These are phyloP conservation scores for Fusarium sp. DNA, from an alignment of 2,329 filamentous ascomycete species.

Conservation along the genomic window DNA sequence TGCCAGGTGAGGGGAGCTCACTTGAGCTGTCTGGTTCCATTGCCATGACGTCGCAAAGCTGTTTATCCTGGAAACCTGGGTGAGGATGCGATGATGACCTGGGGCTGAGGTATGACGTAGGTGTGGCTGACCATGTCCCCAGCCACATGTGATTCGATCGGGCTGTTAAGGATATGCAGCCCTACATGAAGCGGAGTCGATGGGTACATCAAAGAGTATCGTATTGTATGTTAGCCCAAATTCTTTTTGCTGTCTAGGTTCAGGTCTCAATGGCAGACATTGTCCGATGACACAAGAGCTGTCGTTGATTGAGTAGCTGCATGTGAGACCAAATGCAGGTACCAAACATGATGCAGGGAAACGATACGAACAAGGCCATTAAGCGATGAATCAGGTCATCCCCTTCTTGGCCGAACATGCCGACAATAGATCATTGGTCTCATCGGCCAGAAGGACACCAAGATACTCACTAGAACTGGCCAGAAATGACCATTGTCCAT, in stretches of 20 bases:
- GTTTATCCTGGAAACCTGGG: slow-evolving; percentile 25
- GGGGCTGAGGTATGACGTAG: slow-evolving; percentile 33
- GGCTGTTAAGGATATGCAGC: not conserved
- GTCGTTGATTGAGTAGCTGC: not conserved
- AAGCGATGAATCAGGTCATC: not conserved
- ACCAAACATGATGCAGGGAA: slow-evolving; percentile 5
- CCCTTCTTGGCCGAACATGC: not conserved
- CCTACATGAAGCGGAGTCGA: not conserved
- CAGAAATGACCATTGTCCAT: no score
- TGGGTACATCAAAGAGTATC: no score
- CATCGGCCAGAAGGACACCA: no score
- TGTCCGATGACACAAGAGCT: not conserved
- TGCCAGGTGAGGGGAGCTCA: not conserved
- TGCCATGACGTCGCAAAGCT: slow-evolving; percentile 36
- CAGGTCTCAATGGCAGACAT: not conserved
- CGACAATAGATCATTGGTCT: not conserved
- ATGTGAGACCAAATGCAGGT: slow-evolving; percentile 6
- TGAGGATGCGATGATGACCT: not conserved
- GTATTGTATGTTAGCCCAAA: no score
- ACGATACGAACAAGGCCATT: slow-evolving; percentile 3
- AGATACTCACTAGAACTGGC: no score
- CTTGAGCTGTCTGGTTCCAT: slow-evolving; percentile 3
- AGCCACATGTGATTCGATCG: slow-evolving; percentile 18
- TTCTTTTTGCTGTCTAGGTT: rapidly evolving
- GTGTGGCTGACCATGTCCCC: slow-evolving; percentile 28